Evolutionary conservation across 2,329 filamentous ascomycete species (phyloP).

Genomic region (Talaromyces marneffei): DNA sequence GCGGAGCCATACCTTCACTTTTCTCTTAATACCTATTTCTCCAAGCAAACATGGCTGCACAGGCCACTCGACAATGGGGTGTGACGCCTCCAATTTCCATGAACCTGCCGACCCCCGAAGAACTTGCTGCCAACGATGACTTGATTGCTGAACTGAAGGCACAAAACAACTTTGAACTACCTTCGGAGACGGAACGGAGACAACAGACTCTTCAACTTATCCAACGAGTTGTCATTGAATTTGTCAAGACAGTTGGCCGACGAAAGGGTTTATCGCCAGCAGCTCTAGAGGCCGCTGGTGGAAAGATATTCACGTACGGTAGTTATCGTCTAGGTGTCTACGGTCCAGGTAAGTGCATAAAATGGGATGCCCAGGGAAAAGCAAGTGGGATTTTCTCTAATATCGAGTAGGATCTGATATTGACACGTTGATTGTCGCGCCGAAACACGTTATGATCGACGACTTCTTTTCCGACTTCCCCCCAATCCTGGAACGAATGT

Average conservation of each 20-base stretch:
- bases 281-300: conserved; percentile 75
- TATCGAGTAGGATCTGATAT: conserved; percentile 75
- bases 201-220: conserved; percentile 68
- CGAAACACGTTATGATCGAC: conserved; percentile 78
- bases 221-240: conserved; percentile 74
- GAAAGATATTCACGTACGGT: conserved; percentile 92
- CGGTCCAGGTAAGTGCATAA: conserved; percentile 57
- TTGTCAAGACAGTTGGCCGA: conserved; percentile 74
- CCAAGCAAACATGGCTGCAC: conserved; percentile 10
- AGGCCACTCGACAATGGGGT: conserved; percentile 53
- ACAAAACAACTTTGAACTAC: conserved; percentile 87
- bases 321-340: conserved; percentile 93
- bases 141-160: conserved; percentile 77
- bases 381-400: not conserved
- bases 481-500: conserved; percentile 68
- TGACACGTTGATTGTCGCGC: conserved; percentile 87
- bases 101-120: conserved; percentile 66
- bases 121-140: conserved; percentile 69
- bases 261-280: conserved; percentile 68
- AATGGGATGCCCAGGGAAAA: conserved; percentile 2
- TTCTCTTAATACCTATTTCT: not conserved
- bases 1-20: not conserved
- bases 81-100: conserved; percentile 80
- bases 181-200: conserved; percentile 74
- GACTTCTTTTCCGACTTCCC: conserved; percentile 93